Evolutionary conservation across 441 rosid genomes (phyloP), one percentile per base, ranked within the genome.

Genomic region (Erodium chrysanthum): DNA sequence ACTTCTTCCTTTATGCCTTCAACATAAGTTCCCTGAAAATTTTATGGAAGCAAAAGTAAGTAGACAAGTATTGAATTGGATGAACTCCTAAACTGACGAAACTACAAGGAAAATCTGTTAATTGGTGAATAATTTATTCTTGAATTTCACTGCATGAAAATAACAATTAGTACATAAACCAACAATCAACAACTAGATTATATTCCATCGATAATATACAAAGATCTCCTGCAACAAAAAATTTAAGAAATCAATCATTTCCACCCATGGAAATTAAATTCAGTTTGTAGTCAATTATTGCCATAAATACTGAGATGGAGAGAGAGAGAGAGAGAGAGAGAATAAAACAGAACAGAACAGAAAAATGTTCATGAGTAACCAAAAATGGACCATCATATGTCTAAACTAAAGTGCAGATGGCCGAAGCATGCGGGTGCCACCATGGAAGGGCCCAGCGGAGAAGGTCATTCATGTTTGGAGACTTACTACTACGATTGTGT

Each of bases 1-100:
- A 96, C 98, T 83, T 96, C 98, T 86, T 96, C 99, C 80, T 96
- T 96, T 74, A 96, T 85, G 66, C 98, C 98, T 83, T 95, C 99
- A 62, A 95, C 99, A 22, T 95, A 95, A 59, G 99, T 95, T 29
- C 99, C 99, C 99, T 92, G 78, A 20, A 77, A 77, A 71, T 37
- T 66, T 37, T 22, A 25, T 44, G 35, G 27, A 21, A 62, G 17
- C 21, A 70, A 48, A 65, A 68, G 60, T 8, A 20, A 65, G 46
- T 42, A 58, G 62, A 69, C 23, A 59, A 12, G 61, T 50, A 48
- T 7, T 33, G 20, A 66, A 11, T 40, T 60, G n/a, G 46, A 44
- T 54, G 46, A n/a, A 60, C 22, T 27, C 50, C 42, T 56, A 25
- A 23, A 69, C 11, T 67, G 54, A 2, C n/a, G n/a, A n/a, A 27